Conservation (phyloP, 2,329 filamentous ascomycete species). For the Ophiostoma angusticollis region DNA sequence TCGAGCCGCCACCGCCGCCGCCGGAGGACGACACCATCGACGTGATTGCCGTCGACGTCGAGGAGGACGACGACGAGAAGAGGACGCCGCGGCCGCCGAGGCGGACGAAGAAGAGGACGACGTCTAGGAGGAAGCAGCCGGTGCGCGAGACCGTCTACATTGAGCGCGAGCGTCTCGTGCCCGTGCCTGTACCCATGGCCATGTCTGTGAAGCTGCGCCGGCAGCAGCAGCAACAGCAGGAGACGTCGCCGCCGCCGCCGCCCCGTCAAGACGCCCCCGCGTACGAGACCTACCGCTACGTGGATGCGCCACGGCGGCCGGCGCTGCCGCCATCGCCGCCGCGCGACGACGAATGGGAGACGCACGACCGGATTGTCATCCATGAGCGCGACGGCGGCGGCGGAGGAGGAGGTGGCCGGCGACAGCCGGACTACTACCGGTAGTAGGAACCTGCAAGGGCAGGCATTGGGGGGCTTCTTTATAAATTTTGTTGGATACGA, state of each 20-base stretch:
- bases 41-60: constrained; percentile 31
- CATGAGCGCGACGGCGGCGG: constrained; percentile 22
- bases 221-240: neutral
- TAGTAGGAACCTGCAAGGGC: too few relatives aligned
- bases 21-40: constrained; percentile 22
- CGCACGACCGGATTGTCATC: constrained; percentile 20
- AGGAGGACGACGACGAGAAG: constrained; percentile 16
- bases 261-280: constrained; percentile 17
- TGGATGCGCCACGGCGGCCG: constrained; percentile 33
- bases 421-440: constrained; percentile 21
- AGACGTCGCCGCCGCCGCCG: neutral
- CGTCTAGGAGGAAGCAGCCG: constrained; percentile 13
- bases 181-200: constrained; percentile 16
- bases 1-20: constrained; percentile 18
- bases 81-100: constrained; percentile 8
- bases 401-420: too few relatives aligned
- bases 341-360: constrained; percentile 18
- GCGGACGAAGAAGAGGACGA: constrained; percentile 8
- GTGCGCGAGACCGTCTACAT: constrained; percentile 21
- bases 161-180: constrained; percentile 32
- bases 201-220: constrained; percentile 3
- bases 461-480: neutral
- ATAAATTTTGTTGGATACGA: neutral
- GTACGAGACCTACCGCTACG: constrained; percentile 39
- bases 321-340: constrained; percentile 21